phyloP scores from a whole-genome alignment of 441 rosid genomes.

The Sinapis alba region DNA sequence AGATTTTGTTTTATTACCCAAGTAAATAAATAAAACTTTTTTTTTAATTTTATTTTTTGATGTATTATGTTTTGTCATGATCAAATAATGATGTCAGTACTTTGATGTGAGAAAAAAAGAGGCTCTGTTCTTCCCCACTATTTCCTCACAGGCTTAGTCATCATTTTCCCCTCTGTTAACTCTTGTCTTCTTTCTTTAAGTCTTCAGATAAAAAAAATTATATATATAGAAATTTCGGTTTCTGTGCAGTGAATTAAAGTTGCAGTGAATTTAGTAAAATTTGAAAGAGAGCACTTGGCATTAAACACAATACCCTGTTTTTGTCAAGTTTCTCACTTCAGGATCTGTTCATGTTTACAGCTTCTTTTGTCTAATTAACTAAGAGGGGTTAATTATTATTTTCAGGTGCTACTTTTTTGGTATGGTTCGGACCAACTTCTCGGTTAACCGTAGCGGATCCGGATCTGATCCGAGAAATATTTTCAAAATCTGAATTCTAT shows the following conservation, averaged over 20 bases:
- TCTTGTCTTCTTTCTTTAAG: slow-evolving; percentile 43
- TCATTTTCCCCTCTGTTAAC: slow-evolving; percentile 40
- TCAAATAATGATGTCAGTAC: slow-evolving; percentile 48
- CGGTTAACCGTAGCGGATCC: slow-evolving; percentile 92
- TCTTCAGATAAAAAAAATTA: slow-evolving; percentile 16
- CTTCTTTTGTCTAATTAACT: slow-evolving; percentile 19
- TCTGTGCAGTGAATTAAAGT: slow-evolving; percentile 16
- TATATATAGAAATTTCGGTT: neutral
- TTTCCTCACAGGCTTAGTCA: slow-evolving; percentile 43
- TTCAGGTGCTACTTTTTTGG: slow-evolving; percentile 86
- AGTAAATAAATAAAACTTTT: neutral
- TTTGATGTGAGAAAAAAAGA: slow-evolving; percentile 39
- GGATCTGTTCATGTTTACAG: slow-evolving; percentile 48
- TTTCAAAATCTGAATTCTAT: slow-evolving; percentile 74
- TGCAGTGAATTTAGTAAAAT: slow-evolving; percentile 22
- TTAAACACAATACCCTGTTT: slow-evolving; percentile 43
- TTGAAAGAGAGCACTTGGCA: slow-evolving; percentile 15
- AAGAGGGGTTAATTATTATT: neutral
- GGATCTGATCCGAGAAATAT: slow-evolving; percentile 83
- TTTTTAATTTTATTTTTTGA: neutral
- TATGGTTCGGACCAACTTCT: slow-evolving; percentile 97
- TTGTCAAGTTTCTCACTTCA: slow-evolving; percentile 61
- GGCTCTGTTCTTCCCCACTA: slow-evolving; percentile 42
- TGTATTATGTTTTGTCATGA: slow-evolving; percentile 36
- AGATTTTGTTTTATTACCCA: slow-evolving; percentile 28